Evolutionary conservation across 2,329 filamentous ascomycete genomes (phyloP), one percentile per base, ranked within the genome.

Genomic region (Gnomoniopsis smithogilvyi): DNA sequence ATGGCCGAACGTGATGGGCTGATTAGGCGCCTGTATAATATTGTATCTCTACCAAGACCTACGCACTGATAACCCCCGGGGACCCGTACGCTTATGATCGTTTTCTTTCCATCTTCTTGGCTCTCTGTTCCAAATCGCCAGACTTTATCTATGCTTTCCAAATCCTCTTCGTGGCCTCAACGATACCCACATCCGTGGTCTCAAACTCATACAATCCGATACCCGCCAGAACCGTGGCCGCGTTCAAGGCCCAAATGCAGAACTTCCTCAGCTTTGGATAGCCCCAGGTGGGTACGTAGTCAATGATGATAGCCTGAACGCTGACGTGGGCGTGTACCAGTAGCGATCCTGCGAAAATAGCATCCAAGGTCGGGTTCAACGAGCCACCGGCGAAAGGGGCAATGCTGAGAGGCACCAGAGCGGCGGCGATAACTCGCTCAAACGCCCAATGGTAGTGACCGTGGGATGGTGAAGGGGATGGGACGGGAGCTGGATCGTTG

Each of bases 401-500:
- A 66, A 98, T 81, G 64, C 89, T 92, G 65, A 99, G 81, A 53
- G 95, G 96, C 63, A 99, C 80, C 63, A 99, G 85, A 58, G 86
- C 89, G 59, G 85, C 88, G 59, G 92, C 88, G 67, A 98, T 79
- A 58, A 92, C 73, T 71, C 91, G 92, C 82, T 99, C 95, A 70
- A 96, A 96, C 62, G 90, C 91, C 95, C 95, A 99, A 84, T 99
- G 95, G 81, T 98, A 99, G 76, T 90, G 96, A 68, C 95, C 95
- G 78, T 99, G 91, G 58, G 86, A 80, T 46, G 94, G 87, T 67
- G 83, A 85, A 55, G 91, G 77, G 22, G 84, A 72, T 49, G 92
- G 93, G 24, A 96, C 76, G 43, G 85, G 85, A 34, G 85, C 90
- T 58, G 95, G 85, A 70, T 98, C 93, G 78, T 99, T 99, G 72